These are phyloP conservation scores for Suillus decipiens DNA, from an alignment of 768 basidiomycete species.

Conservation along the genomic window DNA sequence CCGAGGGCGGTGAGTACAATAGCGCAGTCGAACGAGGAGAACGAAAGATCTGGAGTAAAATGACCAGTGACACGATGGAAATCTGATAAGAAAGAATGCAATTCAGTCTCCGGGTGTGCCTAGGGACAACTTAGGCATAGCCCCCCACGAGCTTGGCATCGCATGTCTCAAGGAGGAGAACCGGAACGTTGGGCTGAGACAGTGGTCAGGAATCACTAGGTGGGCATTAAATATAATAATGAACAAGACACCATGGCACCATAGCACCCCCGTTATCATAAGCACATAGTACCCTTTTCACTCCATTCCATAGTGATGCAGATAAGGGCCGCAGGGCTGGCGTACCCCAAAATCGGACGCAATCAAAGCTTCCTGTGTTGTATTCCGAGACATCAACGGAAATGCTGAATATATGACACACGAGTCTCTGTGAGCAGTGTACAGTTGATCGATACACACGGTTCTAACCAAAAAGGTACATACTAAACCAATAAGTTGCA, in stretches of 20 bases:
- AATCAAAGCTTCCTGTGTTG: neutral
- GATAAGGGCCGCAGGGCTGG: neutral
- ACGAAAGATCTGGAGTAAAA: neutral
- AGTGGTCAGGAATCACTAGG: neutral
- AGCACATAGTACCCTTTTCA: neutral
- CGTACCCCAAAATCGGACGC: neutral
- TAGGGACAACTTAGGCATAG: neutral
- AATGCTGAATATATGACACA: neutral
- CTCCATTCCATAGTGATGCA: neutral
- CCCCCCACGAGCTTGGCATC: neutral
- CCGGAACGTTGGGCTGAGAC: neutral
- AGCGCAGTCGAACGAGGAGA: neutral
- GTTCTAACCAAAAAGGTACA: neutral
- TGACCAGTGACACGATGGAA: neutral
- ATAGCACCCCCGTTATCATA: neutral
- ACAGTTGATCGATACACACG: neutral
- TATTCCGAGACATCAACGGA: neutral
- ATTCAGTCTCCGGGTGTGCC: neutral
- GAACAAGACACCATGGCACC: neutral
- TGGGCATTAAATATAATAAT: neutral
- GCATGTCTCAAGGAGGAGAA: neutral
- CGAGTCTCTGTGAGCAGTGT: neutral
- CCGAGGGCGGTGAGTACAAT: neutral
- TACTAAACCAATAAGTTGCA: neutral
- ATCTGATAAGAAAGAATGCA: neutral